Conservation (phyloP, 495 filamentous ascomycete genomes). For the Aspergillus leporis region DNA sequence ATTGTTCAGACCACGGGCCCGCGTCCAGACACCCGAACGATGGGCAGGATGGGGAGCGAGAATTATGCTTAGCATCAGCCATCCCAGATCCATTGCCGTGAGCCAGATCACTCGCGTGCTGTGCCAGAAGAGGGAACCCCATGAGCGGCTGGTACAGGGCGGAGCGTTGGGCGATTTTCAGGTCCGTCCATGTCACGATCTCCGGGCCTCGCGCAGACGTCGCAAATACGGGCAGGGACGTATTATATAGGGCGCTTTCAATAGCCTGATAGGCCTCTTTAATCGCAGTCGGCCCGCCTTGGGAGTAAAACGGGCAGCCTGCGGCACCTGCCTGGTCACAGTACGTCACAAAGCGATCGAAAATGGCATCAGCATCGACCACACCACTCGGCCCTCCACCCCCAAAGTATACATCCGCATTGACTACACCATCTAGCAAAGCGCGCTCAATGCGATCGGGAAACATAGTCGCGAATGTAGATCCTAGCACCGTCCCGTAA, state of each 20-base stretch:
- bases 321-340: constrained; percentile 46
- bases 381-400: constrained; percentile 44
- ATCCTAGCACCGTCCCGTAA: constrained; percentile 68
- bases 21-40: constrained; percentile 36
- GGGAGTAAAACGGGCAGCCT: constrained; percentile 45
- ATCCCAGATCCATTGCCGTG: constrained; percentile 53
- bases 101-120: constrained; percentile 53
- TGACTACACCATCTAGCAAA: constrained; percentile 55
- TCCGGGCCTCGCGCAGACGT: constrained; percentile 38
- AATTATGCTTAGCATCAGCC: constrained; percentile 45
- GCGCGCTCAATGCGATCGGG: constrained; percentile 51
- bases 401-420: constrained; percentile 49
- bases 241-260: constrained; percentile 38
- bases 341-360: constrained; percentile 47
- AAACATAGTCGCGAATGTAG: constrained; percentile 55
- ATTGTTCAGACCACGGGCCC: constrained; percentile 43
- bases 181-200: constrained; percentile 44
- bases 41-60: constrained; percentile 35
- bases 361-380: constrained; percentile 49
- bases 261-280: constrained; percentile 40
- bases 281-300: constrained; percentile 38
- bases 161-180: constrained; percentile 32
- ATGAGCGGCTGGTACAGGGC: constrained; percentile 59
- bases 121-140: constrained; percentile 57
- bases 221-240: constrained; percentile 48